Evolutionary conservation across 106 monocot genomes (phyloP).

Genomic region (Phalaenopsis aphrodite): DNA sequence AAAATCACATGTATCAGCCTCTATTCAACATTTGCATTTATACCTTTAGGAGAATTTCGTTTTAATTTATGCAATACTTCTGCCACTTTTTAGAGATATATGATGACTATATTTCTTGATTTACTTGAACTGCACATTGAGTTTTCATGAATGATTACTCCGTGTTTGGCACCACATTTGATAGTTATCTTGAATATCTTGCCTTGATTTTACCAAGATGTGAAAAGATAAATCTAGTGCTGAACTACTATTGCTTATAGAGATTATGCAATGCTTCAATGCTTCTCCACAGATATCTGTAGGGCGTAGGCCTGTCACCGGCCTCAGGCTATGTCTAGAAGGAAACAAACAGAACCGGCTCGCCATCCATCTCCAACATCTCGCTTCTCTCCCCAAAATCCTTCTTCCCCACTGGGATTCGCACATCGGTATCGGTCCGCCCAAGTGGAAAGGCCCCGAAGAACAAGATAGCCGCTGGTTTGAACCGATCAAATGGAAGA

Average conservation of each 20-base stretch:
- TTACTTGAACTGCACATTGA: too few species aligned
- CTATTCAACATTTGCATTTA: too few species aligned
- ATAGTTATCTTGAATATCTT: too few species aligned
- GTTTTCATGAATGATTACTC: too few species aligned
- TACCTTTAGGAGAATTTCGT: too few species aligned
- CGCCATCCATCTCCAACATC: constrained; percentile 68
- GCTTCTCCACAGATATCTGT: constrained; percentile 53
- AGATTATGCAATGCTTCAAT: not conserved
- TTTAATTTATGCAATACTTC: too few species aligned
- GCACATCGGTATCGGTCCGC: constrained; percentile 71
- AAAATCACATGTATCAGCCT: too few species aligned
- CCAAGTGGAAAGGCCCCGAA: constrained; percentile 93
- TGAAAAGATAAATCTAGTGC: too few species aligned
- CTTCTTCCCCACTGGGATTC: constrained; percentile 81
- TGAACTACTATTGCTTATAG: not conserved
- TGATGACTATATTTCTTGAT: too few species aligned
- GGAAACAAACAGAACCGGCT: constrained; percentile 77
- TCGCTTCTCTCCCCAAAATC: constrained; percentile 75
- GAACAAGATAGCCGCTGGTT: constrained; percentile 99
- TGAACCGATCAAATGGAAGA: constrained; percentile 90
- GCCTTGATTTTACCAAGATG: too few species aligned
- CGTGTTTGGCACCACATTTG: too few species aligned
- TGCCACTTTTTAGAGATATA: too few species aligned
- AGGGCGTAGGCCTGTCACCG: constrained; percentile 80
- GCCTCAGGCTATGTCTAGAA: constrained; percentile 66